Conservation (phyloP, 1,139 yeast genomes). For the Taphrina populina region DNA sequence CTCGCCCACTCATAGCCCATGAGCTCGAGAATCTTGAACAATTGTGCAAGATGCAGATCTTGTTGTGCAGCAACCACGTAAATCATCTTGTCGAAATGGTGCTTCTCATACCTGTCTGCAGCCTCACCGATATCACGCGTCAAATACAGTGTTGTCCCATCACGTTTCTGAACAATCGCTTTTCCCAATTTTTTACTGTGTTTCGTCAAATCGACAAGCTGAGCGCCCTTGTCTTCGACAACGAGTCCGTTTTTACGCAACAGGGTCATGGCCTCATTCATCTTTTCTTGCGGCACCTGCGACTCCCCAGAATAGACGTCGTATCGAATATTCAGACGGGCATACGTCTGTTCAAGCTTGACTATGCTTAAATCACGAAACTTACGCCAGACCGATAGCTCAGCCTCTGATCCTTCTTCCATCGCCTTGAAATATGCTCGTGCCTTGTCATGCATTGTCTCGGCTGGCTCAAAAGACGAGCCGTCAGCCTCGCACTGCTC, state of each 20-base stretch:
- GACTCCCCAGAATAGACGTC: slow-evolving; percentile 95
- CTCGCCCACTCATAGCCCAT: slow-evolving; percentile 90
- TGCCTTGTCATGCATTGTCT: slow-evolving; percentile 52
- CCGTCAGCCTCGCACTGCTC: slow-evolving; percentile 32
- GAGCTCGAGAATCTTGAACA: slow-evolving; percentile 89
- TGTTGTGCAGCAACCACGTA: slow-evolving; percentile 96
- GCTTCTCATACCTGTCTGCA: slow-evolving; percentile 77
- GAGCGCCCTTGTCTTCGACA: slow-evolving; percentile 88
- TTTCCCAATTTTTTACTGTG: slow-evolving; percentile 92
- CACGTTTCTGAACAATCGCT: slow-evolving; percentile 88
- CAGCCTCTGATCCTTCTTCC: slow-evolving; percentile 90
- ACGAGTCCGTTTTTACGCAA: slow-evolving; percentile 70
- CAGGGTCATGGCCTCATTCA: slow-evolving; percentile 63
- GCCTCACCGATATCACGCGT: slow-evolving; percentile 99
- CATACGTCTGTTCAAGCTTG: slow-evolving; percentile 81
- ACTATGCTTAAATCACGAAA: slow-evolving; percentile 88
- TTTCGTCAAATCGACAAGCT: slow-evolving; percentile 77
- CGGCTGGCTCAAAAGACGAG: slow-evolving; percentile 34
- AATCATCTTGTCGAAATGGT: slow-evolving; percentile 90
- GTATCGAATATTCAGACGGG: slow-evolving; percentile 82
- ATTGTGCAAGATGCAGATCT: slow-evolving; percentile 90
- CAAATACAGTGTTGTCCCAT: slow-evolving; percentile 90
- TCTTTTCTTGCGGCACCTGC: slow-evolving; percentile 73
- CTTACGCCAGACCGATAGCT: slow-evolving; percentile 76
- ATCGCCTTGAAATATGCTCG: slow-evolving; percentile 81